Evolutionary conservation across 129 eudicot species (phyloP).

Genomic region (Pittosporum tobira): DNA sequence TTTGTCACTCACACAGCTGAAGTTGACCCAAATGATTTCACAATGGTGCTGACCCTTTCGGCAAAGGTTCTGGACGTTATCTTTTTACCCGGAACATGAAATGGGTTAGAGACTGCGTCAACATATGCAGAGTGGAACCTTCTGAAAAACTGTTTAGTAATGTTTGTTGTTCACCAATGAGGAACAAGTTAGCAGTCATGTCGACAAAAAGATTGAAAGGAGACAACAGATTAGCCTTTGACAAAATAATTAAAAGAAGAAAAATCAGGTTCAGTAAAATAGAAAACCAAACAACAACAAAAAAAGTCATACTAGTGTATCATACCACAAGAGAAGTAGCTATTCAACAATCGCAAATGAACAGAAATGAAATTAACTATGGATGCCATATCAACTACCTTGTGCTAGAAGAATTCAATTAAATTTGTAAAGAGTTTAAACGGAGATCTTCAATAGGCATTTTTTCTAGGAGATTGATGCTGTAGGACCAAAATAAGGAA

Average conservation of each 20-base stretch:
- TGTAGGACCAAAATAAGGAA: neutral
- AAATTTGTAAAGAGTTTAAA: neutral
- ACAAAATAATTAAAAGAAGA: neutral
- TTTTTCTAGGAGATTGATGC: neutral
- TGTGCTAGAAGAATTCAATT: neutral
- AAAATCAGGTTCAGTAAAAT: neutral
- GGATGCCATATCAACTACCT: neutral
- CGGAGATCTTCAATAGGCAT: no score
- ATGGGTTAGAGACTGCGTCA: slow-evolving; percentile 94
- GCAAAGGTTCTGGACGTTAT: slow-evolving; percentile 78
- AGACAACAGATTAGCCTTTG: neutral
- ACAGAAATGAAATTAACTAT: no score
- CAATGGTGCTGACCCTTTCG: slow-evolving; percentile 72
- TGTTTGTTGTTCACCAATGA: neutral
- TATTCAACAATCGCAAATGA: no score
- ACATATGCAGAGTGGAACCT: slow-evolving; percentile 91
- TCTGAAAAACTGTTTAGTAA: slow-evolving; percentile 66
- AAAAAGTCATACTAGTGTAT: neutral
- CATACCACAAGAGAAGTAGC: neutral
- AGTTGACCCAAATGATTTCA: slow-evolving; percentile 76
- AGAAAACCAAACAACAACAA: no score
- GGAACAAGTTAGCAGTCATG: slow-evolving; percentile 1
- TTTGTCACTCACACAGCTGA: slow-evolving; percentile 40
- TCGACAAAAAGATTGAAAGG: no score
- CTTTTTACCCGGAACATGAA: slow-evolving; percentile 96